Conservation (phyloP, 2,329 filamentous ascomycete genomes). For the Colletotrichum eremochloae region DNA sequence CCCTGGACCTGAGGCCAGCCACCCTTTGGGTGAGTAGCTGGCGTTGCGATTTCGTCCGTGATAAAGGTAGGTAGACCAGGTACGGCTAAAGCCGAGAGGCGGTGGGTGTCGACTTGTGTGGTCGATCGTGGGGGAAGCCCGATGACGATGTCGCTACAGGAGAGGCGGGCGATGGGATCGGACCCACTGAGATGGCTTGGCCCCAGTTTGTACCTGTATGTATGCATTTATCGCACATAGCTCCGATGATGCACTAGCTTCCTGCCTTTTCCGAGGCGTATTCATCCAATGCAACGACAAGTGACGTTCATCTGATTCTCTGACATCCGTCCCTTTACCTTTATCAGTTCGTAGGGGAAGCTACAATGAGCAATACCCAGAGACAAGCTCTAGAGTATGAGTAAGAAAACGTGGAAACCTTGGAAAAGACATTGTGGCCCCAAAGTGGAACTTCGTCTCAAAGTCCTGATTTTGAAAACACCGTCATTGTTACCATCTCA, state of each 20-base stretch:
- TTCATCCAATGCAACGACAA: not conserved
- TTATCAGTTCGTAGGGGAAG: not conserved
- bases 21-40: not conserved
- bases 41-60: not conserved
- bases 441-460: not conserved
- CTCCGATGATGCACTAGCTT: too few species aligned
- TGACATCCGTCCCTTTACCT: not conserved
- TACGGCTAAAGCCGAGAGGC: not conserved
- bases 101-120: not conserved
- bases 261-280: not conserved
- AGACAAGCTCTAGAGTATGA: not conserved
- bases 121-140: slow-evolving; percentile 6
- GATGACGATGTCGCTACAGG: slow-evolving; percentile 19
- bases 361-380: not conserved
- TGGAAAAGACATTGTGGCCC: not conserved
- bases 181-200: slow-evolving; percentile 17
- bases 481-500: not conserved
- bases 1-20: not conserved
- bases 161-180: slow-evolving; percentile 10
- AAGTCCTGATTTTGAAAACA: not conserved
- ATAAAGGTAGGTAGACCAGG: not conserved
- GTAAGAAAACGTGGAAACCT: not conserved
- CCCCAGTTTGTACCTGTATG: too few species aligned
- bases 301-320: slow-evolving; percentile 22
- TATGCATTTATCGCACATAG: not conserved